Evolutionary conservation across 2,329 filamentous ascomycete species (phyloP).

Genomic region (Trichophyton schoenleinii): DNA sequence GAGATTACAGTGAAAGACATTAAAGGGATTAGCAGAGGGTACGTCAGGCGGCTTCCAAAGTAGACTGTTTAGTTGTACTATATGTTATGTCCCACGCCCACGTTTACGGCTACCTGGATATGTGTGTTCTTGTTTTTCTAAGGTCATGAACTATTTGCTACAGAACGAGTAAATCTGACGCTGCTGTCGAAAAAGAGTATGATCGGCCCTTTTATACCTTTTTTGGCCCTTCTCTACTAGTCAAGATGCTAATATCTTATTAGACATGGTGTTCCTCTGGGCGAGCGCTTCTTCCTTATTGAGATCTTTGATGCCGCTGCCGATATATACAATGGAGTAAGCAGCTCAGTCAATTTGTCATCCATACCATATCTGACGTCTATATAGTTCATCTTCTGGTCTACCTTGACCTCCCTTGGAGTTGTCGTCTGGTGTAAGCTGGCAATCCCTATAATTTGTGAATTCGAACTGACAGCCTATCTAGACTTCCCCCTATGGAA

Average conservation of each 20-base stretch:
- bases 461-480: constrained; percentile 14
- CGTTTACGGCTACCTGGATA: constrained; percentile 24
- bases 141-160: constrained; percentile 17
- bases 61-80: constrained; percentile 49
- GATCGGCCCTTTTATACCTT: constrained; percentile 24
- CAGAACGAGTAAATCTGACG: constrained; percentile 41
- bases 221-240: constrained; percentile 13
- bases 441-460: neutral
- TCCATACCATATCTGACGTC: constrained; percentile 16
- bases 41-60: constrained; percentile 90
- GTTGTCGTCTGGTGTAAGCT: constrained; percentile 84
- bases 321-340: constrained; percentile 82
- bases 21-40: constrained; percentile 90
- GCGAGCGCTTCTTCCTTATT: constrained; percentile 57
- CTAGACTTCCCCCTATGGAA: constrained; percentile 92
- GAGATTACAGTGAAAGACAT: constrained; percentile 81
- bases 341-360: constrained; percentile 20
- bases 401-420: constrained; percentile 77
- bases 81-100: constrained; percentile 22
- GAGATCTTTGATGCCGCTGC: constrained; percentile 69
- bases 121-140: constrained; percentile 17
- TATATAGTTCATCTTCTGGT: constrained; percentile 81
- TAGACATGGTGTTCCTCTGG: constrained; percentile 40
- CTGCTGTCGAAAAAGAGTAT: constrained; percentile 60
- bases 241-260: neutral